Base-by-base conservation (phyloP, 2,329 filamentous ascomycete genomes). In the Aaosphaeria pasadenensis region DNA sequence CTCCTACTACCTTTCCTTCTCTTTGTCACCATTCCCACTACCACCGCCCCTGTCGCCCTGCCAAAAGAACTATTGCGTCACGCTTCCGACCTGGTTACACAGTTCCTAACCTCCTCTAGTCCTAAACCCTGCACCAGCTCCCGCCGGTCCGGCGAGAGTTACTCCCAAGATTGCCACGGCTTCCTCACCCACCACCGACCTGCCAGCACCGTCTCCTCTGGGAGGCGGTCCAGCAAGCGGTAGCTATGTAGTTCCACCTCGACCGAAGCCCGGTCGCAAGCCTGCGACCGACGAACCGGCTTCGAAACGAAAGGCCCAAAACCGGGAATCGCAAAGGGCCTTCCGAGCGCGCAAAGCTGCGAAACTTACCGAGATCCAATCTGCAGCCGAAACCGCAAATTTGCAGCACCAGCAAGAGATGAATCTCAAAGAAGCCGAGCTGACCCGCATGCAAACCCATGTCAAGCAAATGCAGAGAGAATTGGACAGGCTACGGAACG, bases 271-370 rank as follows among this genome's bases (percentile, higher is more conserved):
- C 24, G 92, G 92, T 43, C 85, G 92, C 59, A 97, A 97, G 78
- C 91, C 92, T 3, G 89, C 90, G 42, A 95, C 89, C 33, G 91
- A 96, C 66, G 95, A 91, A 45, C 91, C 91, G 11, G 88, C 89
- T 1, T 95, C 91, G 39, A 95, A 95, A 75, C 84, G 94, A 56
- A 95, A 96, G 76, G 88, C 89, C 1, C 94, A 97, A 74, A 97
- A 97, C 70, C 83, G 94, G 51, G 88, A 89, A 42, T 92, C 92
- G 3, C 92, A 97, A 74, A 80, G 92, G 49, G 89, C 88, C 1
- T 97, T 97, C 71, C 82, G 92, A 32, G 91, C 96, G 72, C 81
- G 92, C 49, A 83, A 92, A 54, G 89, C 89, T 2, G 89, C 89
- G 28, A 87, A 89, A 36, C 89, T 96, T 5, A 86, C 87, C 36